phyloP scores from a whole-genome alignment of 169 alveolate species.

The Cryptosporidium meleagridis region DNA sequence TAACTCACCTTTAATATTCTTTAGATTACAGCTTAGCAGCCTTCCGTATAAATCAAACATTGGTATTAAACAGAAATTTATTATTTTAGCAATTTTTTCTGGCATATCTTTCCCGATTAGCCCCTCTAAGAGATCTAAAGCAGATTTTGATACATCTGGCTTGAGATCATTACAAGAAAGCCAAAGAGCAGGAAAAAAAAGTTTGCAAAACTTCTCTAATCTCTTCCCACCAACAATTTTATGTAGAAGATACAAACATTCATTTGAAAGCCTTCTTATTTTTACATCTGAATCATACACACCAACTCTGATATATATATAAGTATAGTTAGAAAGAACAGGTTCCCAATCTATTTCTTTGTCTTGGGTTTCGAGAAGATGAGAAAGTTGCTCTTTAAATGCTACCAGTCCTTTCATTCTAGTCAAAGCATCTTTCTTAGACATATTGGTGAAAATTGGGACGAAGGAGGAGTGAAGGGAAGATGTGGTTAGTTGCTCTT shows the following conservation, averaged over 20 bases:
- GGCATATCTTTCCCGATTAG: background rate
- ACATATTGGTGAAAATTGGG: slow-evolving; percentile 51
- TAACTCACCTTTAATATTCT: slow-evolving; percentile 40
- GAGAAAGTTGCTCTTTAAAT: slow-evolving; percentile 1
- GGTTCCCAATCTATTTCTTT: slow-evolving; percentile 31
- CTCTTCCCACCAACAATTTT: slow-evolving; percentile 51
- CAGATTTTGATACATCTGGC: slow-evolving; percentile 56
- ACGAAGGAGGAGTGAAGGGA: slow-evolving; percentile 24
- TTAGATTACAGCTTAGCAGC: slow-evolving; percentile 27
- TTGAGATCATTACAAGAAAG: slow-evolving; percentile 57
- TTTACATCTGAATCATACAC: slow-evolving; percentile 58
- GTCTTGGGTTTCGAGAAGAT: background rate
- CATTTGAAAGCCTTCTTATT: slow-evolving; percentile 50
- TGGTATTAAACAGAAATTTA: background rate
- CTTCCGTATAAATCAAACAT: slow-evolving; percentile 57
- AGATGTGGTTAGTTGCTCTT: slow-evolving; percentile 4
- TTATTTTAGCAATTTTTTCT: background rate
- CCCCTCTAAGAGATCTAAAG: slow-evolving; percentile 3
- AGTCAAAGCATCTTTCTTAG: slow-evolving; percentile 50
- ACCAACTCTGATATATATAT: slow-evolving; percentile 51
- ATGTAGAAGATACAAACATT: slow-evolving; percentile 36
- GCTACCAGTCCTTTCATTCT: slow-evolving; percentile 16
- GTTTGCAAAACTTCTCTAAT: slow-evolving; percentile 16
- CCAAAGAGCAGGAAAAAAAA: slow-evolving; percentile 68
- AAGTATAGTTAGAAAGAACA: slow-evolving; percentile 36